Conservation (phyloP, 345 rosid species). For the Noccaea caerulescens region DNA sequence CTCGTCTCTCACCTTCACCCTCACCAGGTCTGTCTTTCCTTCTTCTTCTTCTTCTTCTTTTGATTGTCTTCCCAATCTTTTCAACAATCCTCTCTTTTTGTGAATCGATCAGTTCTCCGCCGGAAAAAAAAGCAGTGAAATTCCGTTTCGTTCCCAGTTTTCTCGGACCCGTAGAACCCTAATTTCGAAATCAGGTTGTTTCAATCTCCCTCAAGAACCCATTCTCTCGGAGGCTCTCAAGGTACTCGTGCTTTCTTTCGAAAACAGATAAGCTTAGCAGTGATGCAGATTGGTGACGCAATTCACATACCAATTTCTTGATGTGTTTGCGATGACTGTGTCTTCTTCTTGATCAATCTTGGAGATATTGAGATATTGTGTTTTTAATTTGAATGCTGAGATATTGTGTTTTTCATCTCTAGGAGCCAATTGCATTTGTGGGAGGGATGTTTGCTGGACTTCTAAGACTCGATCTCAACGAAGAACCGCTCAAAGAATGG, state of each 20-base stretch:
- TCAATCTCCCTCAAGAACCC: constrained; percentile 50
- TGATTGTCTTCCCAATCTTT: neutral
- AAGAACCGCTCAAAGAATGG: constrained; percentile 48
- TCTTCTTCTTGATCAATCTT: too few species aligned
- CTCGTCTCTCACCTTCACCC: constrained; percentile 32
- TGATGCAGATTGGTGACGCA: neutral
- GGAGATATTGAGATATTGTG: too few species aligned
- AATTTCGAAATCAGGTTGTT: constrained; percentile 35
- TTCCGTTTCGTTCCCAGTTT: constrained; percentile 1
- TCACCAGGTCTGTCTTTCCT: constrained; percentile 17
- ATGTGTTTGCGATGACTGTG: too few species aligned
- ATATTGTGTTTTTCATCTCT: neutral
- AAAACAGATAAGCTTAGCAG: neutral
- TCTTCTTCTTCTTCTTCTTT: constrained; percentile 4
- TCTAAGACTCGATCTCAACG: constrained; percentile 44
- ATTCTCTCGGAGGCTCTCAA: constrained; percentile 46
- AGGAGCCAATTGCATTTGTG: constrained; percentile 51
- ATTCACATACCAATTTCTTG: neutral
- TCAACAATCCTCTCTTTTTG: neutral
- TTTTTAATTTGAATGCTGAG: too few species aligned
- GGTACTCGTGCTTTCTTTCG: constrained; percentile 13
- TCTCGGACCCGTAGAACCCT: constrained; percentile 35
- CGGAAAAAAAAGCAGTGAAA: constrained; percentile 23
- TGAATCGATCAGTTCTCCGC: constrained; percentile 30
- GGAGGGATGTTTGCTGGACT: constrained; percentile 51